Evolutionary conservation across 768 basidiomycete genomes (phyloP), one percentile per base, ranked within the genome.

Genomic region (Leucogyrophana mollusca): DNA sequence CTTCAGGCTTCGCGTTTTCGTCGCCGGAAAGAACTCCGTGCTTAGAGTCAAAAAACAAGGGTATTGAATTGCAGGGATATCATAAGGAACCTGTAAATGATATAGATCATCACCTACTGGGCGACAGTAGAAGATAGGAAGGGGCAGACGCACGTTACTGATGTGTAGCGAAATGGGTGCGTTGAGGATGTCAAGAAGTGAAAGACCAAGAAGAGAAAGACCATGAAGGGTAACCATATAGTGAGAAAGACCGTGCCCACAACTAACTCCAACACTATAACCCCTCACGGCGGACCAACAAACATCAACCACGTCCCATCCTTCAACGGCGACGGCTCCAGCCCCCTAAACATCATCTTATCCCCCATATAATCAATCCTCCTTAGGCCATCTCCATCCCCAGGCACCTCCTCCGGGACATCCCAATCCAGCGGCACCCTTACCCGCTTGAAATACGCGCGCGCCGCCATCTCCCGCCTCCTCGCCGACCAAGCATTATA

Each of bases 321-420:
- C 17, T 66, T 68, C 47, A 73, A 70, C 21, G 72, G 67, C 45
- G 71, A 71, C 3, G 79, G 76, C 53, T 76, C 76, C 30, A 83
- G 60, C 9, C 80, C 80, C 46, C 78, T 62, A 55, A 82, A 82
- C 59, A 71, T 69, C 43, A 69, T 62, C 43, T 68, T 60, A 27
- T 70, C 71, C 3, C 77, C 79, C 44, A 82, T 63, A 36, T 77
- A 74, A 57, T 82, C 79, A 9, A 77, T 52, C 22, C 71, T 49
- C 20, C 65, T 57, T 38, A 71, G 21, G 7, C 68, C 68, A 25
- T 68, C 64, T 22, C 56, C 55, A 11, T 30, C 32, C 8, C 39
- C 45, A 13, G 32, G 45, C 17, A 27, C 11, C 21, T 39, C 36
- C 9, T 64, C 33, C 64, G 58, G 47, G 67, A 59, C 51, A 71